These are phyloP conservation scores for Solanum appendiculatum DNA, from an alignment of 257 asterid genomes.

Conservation along the genomic window DNA sequence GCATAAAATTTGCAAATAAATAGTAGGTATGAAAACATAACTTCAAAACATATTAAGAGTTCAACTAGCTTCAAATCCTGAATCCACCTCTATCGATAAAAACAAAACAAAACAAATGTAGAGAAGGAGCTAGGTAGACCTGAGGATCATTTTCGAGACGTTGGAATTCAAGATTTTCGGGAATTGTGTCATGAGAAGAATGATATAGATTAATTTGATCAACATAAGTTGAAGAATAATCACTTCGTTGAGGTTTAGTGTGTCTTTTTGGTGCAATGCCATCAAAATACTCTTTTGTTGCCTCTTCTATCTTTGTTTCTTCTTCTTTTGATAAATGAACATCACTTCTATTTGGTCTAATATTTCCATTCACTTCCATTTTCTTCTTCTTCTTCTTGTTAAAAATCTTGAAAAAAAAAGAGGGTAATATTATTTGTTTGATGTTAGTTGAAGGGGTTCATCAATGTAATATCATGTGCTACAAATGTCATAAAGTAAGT, in stretches of 20 bases:
- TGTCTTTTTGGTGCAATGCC: conserved; percentile 74
- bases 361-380: not conserved
- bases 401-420: not conserved
- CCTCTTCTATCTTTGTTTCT: conserved; percentile 54
- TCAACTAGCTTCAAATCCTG: not conserved
- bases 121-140: conserved; percentile 21
- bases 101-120: not conserved
- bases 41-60: not conserved
- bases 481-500: not conserved
- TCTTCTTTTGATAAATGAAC: conserved; percentile 49
- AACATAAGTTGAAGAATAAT: conserved; percentile 42
- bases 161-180: conserved; percentile 51
- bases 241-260: conserved; percentile 91
- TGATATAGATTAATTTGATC: conserved; percentile 9
- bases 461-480: not conserved
- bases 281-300: conserved; percentile 58
- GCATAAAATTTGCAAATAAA: not conserved
- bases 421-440: not conserved
- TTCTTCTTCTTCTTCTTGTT: not conserved
- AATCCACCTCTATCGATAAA: not conserved
- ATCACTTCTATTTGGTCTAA: conserved; percentile 69
- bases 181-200: conserved; percentile 21
- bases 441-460: not conserved
- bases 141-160: conserved; percentile 56
- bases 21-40: not conserved